Conservation (phyloP, 2,329 filamentous ascomycete species). For the Trichocomaceae sp. region DNA sequence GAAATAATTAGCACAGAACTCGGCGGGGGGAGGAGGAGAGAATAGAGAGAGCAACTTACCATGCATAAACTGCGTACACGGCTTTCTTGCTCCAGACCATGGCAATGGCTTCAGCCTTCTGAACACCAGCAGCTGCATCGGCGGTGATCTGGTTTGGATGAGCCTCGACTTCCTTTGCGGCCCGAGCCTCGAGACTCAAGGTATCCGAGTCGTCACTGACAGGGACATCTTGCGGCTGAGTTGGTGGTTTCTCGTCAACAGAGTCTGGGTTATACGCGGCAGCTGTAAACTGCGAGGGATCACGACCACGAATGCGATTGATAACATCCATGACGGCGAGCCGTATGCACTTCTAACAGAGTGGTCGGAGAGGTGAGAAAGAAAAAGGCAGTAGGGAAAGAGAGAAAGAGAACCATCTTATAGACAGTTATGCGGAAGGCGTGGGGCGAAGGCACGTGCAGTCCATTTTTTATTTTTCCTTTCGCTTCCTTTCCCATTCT, state of each 20-base stretch:
- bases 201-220: conserved; percentile 20
- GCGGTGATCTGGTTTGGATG: conserved; percentile 22
- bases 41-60: conserved; percentile 18
- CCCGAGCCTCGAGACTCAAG: conserved; percentile 23
- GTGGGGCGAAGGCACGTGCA: neutral
- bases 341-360: neutral
- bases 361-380: neutral
- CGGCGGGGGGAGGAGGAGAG: conserved; percentile 16
- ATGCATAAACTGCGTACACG: conserved; percentile 28
- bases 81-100: conserved; percentile 35
- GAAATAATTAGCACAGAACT: conserved; percentile 14
- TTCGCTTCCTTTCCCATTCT: neutral
- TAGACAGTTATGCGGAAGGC: neutral
- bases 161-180: conserved; percentile 24
- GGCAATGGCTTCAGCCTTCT: conserved; percentile 37
- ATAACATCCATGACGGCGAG: conserved; percentile 8
- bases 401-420: neutral
- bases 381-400: too few species aligned
- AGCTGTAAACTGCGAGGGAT: conserved; percentile 10
- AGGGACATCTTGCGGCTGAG: conserved; percentile 9
- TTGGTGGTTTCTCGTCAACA: conserved; percentile 3
- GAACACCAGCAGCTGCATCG: conserved; percentile 28
- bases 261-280: neutral
- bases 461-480: neutral
- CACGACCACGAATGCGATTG: conserved; percentile 9